Conservation (phyloP, 352 stramenopile species). For the Halophytophthora batemanensis region DNA sequence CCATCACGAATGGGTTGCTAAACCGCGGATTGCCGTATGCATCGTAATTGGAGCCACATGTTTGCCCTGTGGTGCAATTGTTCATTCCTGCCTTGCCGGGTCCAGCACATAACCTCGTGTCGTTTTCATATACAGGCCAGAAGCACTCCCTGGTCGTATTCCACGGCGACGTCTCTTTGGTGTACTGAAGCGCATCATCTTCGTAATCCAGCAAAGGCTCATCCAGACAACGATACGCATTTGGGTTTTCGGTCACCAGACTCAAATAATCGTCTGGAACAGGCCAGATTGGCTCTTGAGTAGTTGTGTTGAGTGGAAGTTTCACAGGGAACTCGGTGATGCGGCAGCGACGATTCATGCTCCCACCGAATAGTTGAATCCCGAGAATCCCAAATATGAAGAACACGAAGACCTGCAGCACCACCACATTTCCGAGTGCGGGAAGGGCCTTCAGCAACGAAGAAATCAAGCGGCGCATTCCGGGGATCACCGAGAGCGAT, state of each 20-base stretch:
- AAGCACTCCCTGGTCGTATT: conserved; percentile 78
- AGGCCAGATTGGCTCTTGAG: conserved; percentile 41
- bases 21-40: conserved; percentile 70
- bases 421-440: conserved; percentile 85
- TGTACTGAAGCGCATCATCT: conserved; percentile 34
- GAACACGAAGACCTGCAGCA: conserved; percentile 90
- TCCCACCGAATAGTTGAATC: conserved; percentile 85
- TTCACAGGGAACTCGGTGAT: conserved; percentile 74
- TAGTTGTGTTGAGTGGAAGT: conserved; percentile 31
- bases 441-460: conserved; percentile 84
- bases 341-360: conserved; percentile 78
- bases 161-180: conserved; percentile 75
- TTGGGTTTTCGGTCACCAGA: conserved; percentile 34
- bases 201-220: conserved; percentile 45
- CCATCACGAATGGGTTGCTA: conserved; percentile 34
- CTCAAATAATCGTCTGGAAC: conserved; percentile 43
- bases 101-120: conserved; percentile 72
- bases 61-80: conserved; percentile 30
- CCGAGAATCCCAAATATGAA: conserved; percentile 90
- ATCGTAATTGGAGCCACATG: conserved; percentile 72
- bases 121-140: conserved; percentile 87
- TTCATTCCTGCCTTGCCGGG: conserved; percentile 46
- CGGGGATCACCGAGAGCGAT: conserved; percentile 85
- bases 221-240: conserved; percentile 36
- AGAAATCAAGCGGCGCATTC: conserved; percentile 75